Evolutionary conservation across 169 alveolate genomes (phyloP), one percentile per base, ranked within the genome.

Genomic region (Sarcocystis neurona): DNA sequence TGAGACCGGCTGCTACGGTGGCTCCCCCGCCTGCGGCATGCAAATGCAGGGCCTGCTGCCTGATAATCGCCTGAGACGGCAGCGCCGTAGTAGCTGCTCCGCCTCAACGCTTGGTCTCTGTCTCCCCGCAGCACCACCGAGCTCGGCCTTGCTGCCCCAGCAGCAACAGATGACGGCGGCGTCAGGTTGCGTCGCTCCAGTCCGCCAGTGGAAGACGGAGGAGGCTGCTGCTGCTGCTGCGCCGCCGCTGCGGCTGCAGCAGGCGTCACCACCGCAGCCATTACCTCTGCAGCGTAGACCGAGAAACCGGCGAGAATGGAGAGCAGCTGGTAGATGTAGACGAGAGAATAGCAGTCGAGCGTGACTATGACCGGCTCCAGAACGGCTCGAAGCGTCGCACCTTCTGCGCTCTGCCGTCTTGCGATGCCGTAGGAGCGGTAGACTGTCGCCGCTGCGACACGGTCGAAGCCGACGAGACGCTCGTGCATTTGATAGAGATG

Each of bases 301-400:
- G 30, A 47, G 32, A 84, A 56, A 39, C 82, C 84, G 1, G 58
- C 56, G 2, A 37, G 44, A 32, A 84, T 84, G 30, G 89, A 15
- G 23, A 84, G 82, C 37, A 84, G 84, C 89, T 84, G 89, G 39
- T 84, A 84, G 39, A 63, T n/a, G 3, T 60, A 50, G 27, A 84
- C 43, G 12, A 84, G 68, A 12, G 89, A 60, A 20, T 60, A 37
- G 41, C 82, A 60, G 48, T 84, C 89, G 34, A 84, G 46, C 5
- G 89, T 84, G 10, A 84, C 70, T 8, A 84, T 39, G 41, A 84
- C 84, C 23, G 89, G 89, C 80, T 84, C 89, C 0, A 30, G 41
- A 0, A 27, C 3, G n/a, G 68, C 15, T 0, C 68, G 2, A 39
- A 84, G 74, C 12, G 46, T 39, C 27, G 68, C 58, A 47, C 89